Conservation (phyloP, 192 early-diverging fungal species). For the Umbelopsis vinacea region DNA sequence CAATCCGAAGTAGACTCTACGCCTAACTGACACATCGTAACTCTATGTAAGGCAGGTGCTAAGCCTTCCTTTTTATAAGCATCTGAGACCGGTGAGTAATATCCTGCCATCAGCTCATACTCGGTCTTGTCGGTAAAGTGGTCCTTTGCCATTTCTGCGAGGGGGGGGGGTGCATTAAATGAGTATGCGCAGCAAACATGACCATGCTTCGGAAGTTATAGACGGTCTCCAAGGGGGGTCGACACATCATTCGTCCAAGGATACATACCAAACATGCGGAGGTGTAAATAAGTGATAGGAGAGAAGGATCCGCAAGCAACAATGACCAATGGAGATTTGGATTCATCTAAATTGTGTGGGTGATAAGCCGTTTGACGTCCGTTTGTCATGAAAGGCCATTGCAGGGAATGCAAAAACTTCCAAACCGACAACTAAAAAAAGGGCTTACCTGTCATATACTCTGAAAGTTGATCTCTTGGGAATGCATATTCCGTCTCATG, state of each 20-base stretch:
- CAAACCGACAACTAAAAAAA: background rate
- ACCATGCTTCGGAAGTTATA: conserved; percentile 16
- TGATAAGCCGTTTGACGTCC: background rate
- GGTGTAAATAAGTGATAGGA: conserved; percentile 95
- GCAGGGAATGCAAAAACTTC: background rate
- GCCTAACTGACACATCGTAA: conserved; percentile 92
- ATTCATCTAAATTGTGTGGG: conserved; percentile 48
- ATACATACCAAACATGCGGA: conserved; percentile 96
- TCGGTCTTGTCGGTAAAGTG: conserved; percentile 70
- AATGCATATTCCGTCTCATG: conserved; percentile 34
- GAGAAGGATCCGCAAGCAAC: conserved; percentile 98
- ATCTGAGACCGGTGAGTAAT: conserved; percentile 96
- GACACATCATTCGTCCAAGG: no score
- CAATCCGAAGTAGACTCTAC: conserved; percentile 82
- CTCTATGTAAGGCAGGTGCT: conserved; percentile 83
- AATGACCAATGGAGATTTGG: conserved; percentile 82
- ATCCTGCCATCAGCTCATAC: conserved; percentile 92
- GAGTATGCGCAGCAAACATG: background rate
- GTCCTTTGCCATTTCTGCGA: conserved; percentile 92
- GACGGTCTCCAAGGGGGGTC: background rate
- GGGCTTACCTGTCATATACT: conserved; percentile 29
- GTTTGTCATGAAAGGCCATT: background rate
- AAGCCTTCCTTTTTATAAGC: conserved; percentile 93
- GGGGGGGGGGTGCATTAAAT: background rate
- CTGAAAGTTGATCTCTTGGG: conserved; percentile 30